Evolutionary conservation across 2,329 filamentous ascomycete species (phyloP).

Genomic region (Diaporthe sp.): DNA sequence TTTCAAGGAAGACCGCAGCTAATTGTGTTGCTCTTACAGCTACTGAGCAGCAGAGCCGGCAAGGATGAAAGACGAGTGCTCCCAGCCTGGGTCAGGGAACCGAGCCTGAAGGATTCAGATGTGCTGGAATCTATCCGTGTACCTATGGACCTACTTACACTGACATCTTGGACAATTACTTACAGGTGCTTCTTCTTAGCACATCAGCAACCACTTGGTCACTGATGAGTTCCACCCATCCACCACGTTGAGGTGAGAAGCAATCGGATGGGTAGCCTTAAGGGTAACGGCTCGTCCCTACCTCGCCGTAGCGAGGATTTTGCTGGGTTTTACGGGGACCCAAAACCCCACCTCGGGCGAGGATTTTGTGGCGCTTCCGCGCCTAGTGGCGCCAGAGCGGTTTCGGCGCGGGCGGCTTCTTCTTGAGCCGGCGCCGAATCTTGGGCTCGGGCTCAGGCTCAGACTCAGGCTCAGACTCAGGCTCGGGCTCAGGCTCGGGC

Average conservation of each 20-base stretch:
- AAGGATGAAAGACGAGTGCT: background rate
- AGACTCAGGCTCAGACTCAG: too few relatives aligned
- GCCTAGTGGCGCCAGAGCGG: too few relatives aligned
- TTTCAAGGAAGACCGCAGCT: background rate
- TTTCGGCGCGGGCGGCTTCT: too few relatives aligned
- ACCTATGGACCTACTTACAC: background rate
- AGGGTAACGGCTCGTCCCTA: background rate
- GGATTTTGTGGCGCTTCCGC: background rate
- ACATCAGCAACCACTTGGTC: background rate
- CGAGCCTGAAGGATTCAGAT: background rate
- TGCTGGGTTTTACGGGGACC: background rate
- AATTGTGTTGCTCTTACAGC: background rate
- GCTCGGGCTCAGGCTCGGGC: too few relatives aligned
- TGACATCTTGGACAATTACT: background rate
- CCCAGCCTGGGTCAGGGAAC: background rate
- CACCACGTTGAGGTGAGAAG: conserved; percentile 18
- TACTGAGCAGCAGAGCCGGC: background rate
- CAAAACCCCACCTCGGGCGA: background rate
- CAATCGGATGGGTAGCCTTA: conserved; percentile 5
- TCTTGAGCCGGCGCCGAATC: too few relatives aligned
- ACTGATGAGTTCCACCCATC: conserved; percentile 11
- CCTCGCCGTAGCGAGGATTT: background rate
- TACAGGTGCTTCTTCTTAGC: conserved; percentile 2
- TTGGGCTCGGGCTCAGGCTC: too few relatives aligned
- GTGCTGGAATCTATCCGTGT: background rate